Evolutionary conservation across 148 eudicot species (phyloP).

Genomic region (Rheum nobile): DNA sequence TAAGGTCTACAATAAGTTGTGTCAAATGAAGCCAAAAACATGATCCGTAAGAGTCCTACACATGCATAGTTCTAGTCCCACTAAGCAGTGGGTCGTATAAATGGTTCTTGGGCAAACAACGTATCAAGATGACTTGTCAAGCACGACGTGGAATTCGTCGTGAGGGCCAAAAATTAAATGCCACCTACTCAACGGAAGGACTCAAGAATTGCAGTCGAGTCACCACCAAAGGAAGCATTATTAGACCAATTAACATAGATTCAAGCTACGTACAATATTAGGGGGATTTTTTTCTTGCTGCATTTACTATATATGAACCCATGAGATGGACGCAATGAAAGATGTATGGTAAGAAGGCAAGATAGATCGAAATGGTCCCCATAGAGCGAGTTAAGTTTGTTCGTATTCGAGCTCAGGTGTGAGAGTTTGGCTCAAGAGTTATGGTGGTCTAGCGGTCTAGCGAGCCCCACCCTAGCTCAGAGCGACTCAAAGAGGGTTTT

Average conservation of each 20-base stretch:
- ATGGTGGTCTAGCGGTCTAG: background rate
- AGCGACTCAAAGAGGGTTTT: background rate
- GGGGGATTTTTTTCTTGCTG: background rate
- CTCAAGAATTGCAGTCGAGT: background rate
- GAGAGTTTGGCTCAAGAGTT: background rate
- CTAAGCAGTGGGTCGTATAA: too few relatives aligned
- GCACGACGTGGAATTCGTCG: background rate
- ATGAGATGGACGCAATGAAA: background rate
- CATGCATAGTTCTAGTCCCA: too few relatives aligned
- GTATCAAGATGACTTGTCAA: background rate
- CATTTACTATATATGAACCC: background rate
- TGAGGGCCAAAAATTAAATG: background rate
- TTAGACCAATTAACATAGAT: background rate
- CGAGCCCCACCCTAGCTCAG: background rate
- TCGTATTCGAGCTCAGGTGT: background rate
- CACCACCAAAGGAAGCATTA: background rate
- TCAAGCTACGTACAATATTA: background rate
- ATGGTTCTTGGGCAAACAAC: background rate
- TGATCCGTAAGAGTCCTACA: too few relatives aligned
- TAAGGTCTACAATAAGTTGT: too few relatives aligned
- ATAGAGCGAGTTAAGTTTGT: background rate
- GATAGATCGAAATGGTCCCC: background rate
- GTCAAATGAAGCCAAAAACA: too few relatives aligned
- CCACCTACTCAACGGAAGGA: background rate
- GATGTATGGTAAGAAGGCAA: background rate